phyloP scores from a whole-genome alignment of 2,329 filamentous ascomycete species.

The Arthrobotrys iridis region DNA sequence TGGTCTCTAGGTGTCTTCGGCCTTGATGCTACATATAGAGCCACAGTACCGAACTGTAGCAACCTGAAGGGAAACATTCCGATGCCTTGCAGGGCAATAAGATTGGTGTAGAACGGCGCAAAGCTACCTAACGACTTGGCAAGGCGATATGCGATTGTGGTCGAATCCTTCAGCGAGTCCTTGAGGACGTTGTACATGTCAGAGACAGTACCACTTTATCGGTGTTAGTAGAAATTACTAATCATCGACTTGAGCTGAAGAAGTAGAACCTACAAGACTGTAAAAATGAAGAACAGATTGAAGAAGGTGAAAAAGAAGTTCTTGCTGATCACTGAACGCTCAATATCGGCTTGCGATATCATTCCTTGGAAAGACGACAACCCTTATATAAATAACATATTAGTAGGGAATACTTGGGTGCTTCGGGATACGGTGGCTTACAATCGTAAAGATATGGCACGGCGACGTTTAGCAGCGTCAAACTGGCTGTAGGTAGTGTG shows the following conservation, averaged over 20 bases:
- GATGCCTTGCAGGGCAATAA: slow-evolving; percentile 86
- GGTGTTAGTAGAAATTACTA: not conserved
- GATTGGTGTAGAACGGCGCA: slow-evolving; percentile 79
- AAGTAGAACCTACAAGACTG: slow-evolving; percentile 69
- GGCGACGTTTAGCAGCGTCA: slow-evolving; percentile 86
- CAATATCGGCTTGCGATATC: slow-evolving; percentile 92
- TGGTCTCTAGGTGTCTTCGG: slow-evolving; percentile 91
- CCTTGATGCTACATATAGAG: slow-evolving; percentile 80
- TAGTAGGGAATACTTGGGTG: not conserved
- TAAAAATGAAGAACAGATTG: slow-evolving; percentile 97
- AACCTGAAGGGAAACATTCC: slow-evolving; percentile 92
- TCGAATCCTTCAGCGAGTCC: slow-evolving; percentile 80
- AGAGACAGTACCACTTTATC: slow-evolving; percentile 71
- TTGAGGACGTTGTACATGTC: slow-evolving; percentile 77
- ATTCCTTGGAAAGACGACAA: slow-evolving; percentile 91
- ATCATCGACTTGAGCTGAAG: not conserved
- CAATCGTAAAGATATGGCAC: slow-evolving; percentile 96
- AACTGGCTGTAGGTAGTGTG: slow-evolving; percentile 82
- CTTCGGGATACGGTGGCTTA: slow-evolving; percentile 60
- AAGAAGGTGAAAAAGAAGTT: slow-evolving; percentile 99
- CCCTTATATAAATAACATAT: slow-evolving; percentile 61
- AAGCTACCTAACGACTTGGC: slow-evolving; percentile 79
- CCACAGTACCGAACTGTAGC: slow-evolving; percentile 85
- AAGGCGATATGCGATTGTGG: slow-evolving; percentile 77
- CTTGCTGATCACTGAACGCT: slow-evolving; percentile 94